Conservation (phyloP, 2,329 filamentous ascomycete species). For the Samsoniella hepiali region DNA sequence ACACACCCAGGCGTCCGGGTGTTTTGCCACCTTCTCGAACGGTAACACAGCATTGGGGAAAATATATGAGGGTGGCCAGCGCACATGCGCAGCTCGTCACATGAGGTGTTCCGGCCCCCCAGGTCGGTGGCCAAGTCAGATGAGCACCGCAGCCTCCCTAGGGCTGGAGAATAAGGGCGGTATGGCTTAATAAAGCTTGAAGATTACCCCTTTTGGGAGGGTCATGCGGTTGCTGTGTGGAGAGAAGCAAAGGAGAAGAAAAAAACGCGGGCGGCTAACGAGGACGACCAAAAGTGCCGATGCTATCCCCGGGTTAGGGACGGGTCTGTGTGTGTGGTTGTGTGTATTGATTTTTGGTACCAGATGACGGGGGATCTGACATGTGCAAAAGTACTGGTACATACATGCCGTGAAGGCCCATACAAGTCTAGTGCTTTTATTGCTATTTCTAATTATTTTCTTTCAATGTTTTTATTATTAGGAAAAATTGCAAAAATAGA, state of each 20-base stretch:
- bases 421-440: no score
- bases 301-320: neutral
- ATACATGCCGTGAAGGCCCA: no score
- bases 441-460: neutral
- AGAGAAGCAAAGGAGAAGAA: no score
- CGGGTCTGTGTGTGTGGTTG: neutral
- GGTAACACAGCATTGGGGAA: neutral
- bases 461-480: neutral
- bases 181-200: no score
- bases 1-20: neutral
- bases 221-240: neutral
- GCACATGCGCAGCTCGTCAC: constrained; percentile 8
- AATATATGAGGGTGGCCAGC: neutral
- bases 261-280: neutral
- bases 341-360: neutral
- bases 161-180: neutral
- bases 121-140: neutral
- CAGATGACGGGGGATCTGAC: neutral
- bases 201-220: no score
- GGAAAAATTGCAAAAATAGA: neutral
- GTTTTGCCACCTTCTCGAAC: neutral
- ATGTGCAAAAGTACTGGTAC: neutral
- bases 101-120: neutral
- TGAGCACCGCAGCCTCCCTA: neutral
- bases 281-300: neutral